A percentile compares a stretch with the other conserved stretches of the same genome.
Conservation (phyloP, 2,329 filamentous ascomycete species). For the Alternaria angustiovoidea region DNA sequence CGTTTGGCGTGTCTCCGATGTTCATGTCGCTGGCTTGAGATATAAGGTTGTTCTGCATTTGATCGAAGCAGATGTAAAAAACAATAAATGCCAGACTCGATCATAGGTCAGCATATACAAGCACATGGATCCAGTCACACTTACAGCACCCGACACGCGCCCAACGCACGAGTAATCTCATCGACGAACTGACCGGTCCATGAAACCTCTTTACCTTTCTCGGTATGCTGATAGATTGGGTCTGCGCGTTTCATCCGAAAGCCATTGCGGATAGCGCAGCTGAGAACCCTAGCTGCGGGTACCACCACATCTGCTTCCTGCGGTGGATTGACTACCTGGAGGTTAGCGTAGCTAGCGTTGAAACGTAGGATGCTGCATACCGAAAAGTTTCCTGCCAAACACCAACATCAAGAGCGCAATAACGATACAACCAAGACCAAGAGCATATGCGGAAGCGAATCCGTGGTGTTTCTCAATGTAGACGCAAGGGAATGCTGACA, state of each 20-base stretch:
- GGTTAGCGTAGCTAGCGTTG: not conserved
- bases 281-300: conserved; percentile 35
- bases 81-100: conserved; percentile 40
- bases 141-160: conserved; percentile 43
- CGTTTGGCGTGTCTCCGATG: conserved; percentile 45
- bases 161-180: conserved; percentile 41
- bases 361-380: not conserved
- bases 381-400: conserved; percentile 17
- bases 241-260: conserved; percentile 38
- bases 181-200: conserved; percentile 39
- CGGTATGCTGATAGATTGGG: conserved; percentile 35
- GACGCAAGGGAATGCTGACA: conserved; percentile 69
- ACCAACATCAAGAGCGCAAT: conserved; percentile 66
- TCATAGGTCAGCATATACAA: not conserved
- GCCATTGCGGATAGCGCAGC: conserved; percentile 36
- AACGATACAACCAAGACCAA: conserved; percentile 70
- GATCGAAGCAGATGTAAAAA: conserved; percentile 51
- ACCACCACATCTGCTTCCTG: conserved; percentile 36
- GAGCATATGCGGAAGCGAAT: conserved; percentile 71
- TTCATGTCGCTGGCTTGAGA: conserved; percentile 50
- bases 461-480: conserved; percentile 72
- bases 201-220: conserved; percentile 29
- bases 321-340: conserved; percentile 17
- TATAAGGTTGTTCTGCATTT: conserved; percentile 51
- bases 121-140: not conserved